phyloP scores from a whole-genome alignment of 1,284 basidiomycete genomes.

The Rhizopogon hawkerae region DNA sequence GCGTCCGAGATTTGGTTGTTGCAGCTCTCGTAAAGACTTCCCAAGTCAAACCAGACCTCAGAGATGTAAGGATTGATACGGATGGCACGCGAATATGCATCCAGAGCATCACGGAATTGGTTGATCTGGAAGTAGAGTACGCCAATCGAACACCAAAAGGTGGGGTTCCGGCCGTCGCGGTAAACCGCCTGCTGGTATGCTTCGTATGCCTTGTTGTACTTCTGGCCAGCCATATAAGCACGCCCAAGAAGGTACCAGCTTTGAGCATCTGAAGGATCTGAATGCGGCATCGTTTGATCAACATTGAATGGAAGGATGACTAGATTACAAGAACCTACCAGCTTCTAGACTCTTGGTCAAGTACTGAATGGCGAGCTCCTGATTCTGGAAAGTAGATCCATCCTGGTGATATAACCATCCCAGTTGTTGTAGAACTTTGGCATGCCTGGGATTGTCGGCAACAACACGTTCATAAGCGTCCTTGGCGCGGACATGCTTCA shows the following conservation, averaged over 20 bases:
- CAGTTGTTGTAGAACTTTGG: conserved; percentile 96
- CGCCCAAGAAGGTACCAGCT: conserved; percentile 98
- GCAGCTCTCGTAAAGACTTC: conserved; percentile 94
- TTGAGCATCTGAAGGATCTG: conserved; percentile 92
- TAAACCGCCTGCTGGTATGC: conserved; percentile 99
- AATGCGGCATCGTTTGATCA: conserved; percentile 8
- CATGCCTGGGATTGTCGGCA: conserved; percentile 86
- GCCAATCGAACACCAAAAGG: conserved; percentile 99
- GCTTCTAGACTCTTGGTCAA: conserved; percentile 92
- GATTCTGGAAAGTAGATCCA: conserved; percentile 89
- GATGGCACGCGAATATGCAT: conserved; percentile 97
- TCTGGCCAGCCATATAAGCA: conserved; percentile 98
- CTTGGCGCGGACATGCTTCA: conserved; percentile 78
- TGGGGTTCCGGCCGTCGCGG: conserved; percentile 96
- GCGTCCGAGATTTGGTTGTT: conserved; percentile 99
- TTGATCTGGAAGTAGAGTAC: conserved; percentile 99
- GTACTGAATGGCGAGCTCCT: conserved; percentile 89
- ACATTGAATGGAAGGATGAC: neutral
- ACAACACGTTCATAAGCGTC: conserved; percentile 98
- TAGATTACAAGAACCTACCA: conserved; percentile 41
- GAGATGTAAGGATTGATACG: conserved; percentile 98
- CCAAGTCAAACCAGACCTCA: conserved; percentile 99
- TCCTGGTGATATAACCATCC: conserved; percentile 98
- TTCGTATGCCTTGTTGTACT: conserved; percentile 99
- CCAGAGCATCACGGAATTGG: conserved; percentile 96